Percentiles rank a stretch among this genome's conserved stretches.
Evolutionary conservation across 768 basidiomycete genomes (phyloP).

Genomic region (Suillus americanus): DNA sequence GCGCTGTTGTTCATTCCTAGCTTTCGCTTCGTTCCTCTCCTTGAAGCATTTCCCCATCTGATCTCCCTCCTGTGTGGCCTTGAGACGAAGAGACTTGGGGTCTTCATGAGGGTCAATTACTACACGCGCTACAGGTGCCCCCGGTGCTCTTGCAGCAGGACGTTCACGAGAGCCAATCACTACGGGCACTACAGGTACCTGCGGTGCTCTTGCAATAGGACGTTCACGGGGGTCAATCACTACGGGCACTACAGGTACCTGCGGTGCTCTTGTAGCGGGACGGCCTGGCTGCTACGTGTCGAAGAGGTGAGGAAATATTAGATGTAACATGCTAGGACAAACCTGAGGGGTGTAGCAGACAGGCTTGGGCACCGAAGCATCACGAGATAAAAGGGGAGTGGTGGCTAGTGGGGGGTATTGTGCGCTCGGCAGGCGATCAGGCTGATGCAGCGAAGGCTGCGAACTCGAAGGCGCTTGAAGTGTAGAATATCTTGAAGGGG

Average conservation of each 20-base stretch:
- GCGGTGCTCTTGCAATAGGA: not conserved
- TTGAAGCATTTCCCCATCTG: conserved; percentile 62
- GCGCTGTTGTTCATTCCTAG: not conserved
- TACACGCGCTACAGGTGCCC: not conserved
- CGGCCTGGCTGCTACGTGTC: not conserved
- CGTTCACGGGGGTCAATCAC: not conserved
- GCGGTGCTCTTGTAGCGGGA: not conserved
- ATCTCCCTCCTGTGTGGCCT: conserved; percentile 73
- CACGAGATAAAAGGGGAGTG: not conserved
- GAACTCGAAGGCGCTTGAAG: not conserved
- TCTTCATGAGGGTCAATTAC: not conserved
- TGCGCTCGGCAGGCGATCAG: not conserved
- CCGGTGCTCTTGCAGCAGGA: not conserved
- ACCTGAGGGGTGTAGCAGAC: not conserved
- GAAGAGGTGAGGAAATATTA: too few relatives aligned
- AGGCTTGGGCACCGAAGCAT: not conserved
- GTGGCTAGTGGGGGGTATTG: not conserved
- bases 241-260: not conserved
- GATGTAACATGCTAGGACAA: not conserved
- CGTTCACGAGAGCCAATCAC: not conserved
- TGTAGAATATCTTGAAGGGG: not conserved
- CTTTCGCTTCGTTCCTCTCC: conserved; percentile 57
- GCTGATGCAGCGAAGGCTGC: not conserved
- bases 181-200: not conserved
- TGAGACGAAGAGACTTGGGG: conserved; percentile 52